Evolutionary conservation across 345 rosid genomes (phyloP), one percentile per base, ranked within the genome.

Genomic region (Sisymbrium irio): DNA sequence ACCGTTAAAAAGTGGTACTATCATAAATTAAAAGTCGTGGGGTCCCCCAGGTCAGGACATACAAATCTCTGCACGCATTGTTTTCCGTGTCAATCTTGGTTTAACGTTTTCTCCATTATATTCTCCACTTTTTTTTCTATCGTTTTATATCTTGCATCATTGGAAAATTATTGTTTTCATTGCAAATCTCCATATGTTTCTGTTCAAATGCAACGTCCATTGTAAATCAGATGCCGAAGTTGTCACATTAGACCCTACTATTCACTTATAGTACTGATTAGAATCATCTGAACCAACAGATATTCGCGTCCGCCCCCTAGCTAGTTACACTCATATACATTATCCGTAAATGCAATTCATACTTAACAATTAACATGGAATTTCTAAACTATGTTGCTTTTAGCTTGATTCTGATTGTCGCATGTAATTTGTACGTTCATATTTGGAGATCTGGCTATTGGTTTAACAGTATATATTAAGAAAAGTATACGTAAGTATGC

Each of bases 21-120:
- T 39, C 47, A 67, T 49, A 49, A 47, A 18, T 9, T 51, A 58
- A 75, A 69, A 62, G 58, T 53, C 68, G 37, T 25, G 25, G 53
- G 56, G 60, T 45, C 58, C 11, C 36, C 50, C 22, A 5, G 3
- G 35, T 47, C 27, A 51, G 17, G 27, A 46, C 39, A 53, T 12
- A 41, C 35, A 30, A 61, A 61, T 60, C 37, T 51, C 64, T 68
- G 69, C 30, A 35, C 27, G 36, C 79, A 76, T 76, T 69, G 79
- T 69, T 76, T 76, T 76, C 71, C 45, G 79, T 63, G 79, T 25
- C 75, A 46, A 45, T 62, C 50, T 69, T 61, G 40, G 47, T 56
- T 67, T 67, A 75, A 67, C 78, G 61, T 75, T 74, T 74, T 60
- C 69, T 75, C 36, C 68, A 60, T 67, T 75, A 67, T 75, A 51